Evolutionary conservation across 2,329 filamentous ascomycete species (phyloP).

Genomic region (Huntiella abstrusa): DNA sequence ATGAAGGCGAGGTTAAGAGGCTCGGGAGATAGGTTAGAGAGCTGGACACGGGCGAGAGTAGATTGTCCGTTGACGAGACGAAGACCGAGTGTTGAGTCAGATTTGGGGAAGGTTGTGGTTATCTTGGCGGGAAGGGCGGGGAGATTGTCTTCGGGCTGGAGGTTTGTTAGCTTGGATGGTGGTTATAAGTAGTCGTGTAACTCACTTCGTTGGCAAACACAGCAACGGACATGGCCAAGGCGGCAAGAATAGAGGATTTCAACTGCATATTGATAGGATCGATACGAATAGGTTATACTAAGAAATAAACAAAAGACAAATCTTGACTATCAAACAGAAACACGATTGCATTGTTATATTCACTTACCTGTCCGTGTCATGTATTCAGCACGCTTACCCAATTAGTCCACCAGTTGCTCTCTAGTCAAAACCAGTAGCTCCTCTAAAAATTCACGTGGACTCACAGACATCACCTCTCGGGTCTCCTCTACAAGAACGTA

Average conservation of each 20-base stretch:
- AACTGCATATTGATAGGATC: constrained; percentile 44
- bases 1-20: constrained; percentile 60
- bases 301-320: too few relatives aligned
- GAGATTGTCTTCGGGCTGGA: constrained; percentile 5
- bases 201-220: constrained; percentile 28
- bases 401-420: too few relatives aligned
- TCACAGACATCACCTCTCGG: too few relatives aligned
- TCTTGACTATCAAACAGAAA: too few relatives aligned
- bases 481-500: too few relatives aligned
- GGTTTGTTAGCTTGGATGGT: constrained; percentile 8
- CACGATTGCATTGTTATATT: too few relatives aligned
- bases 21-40: constrained; percentile 65
- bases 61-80: constrained; percentile 87
- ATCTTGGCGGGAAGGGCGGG: constrained; percentile 19
- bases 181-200: not conserved
- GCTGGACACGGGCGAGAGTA: constrained; percentile 62
- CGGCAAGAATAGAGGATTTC: constrained; percentile 50
- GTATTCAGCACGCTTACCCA: too few relatives aligned
- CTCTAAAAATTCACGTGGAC: too few relatives aligned
- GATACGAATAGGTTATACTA: too few relatives aligned
- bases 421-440: too few relatives aligned
- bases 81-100: constrained; percentile 70
- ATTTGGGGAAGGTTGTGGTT: constrained; percentile 44
- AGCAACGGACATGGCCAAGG: constrained; percentile 50
- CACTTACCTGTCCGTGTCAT: too few relatives aligned